Evolutionary conservation across 2,329 filamentous ascomycete genomes (phyloP), one percentile per base, ranked within the genome.

Genomic region (Aspergillus sp.): DNA sequence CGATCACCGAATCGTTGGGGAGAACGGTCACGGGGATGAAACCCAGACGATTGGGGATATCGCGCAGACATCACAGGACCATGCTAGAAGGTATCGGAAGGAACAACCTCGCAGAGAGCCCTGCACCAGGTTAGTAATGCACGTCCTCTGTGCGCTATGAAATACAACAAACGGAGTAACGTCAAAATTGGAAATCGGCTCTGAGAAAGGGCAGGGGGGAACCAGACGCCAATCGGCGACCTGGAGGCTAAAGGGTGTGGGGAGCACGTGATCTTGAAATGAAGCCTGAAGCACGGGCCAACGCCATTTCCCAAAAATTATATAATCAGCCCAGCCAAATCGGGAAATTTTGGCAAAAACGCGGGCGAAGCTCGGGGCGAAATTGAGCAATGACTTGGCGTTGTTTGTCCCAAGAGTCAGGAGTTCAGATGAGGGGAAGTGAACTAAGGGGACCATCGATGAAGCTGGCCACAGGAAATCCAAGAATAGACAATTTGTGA

Each of bases 1-100:
- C 89, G 83, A 70, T 93, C 89, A 62, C 81, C 81, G 66, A 91
- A 91, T 58, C 87, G 83, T 64, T 86, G 85, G 49, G 88, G 87
- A 24, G 88, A 91, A 64, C 89, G 83, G 68, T 91, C 88, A 68
- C 88, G 81, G 60, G 84, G 81, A 64, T 73, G 66, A 83, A 89
- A 70, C 85, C 82, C 62, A 85, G 88, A 74, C 81, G 84, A 70
- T 81, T 83, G 69, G 71, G 81, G 80, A 69, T 87, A 85, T 75
- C 87, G 87, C 68, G 85, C 82, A 64, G 83, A 81, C 70, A 80
- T 78, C 66, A 73, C 72, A 69, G 69, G 66, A 63, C 68, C 73
- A 75, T 75, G 69, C 73, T 75, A 71, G 59, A 56, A 52, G 56
- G 59, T 56, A 59, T 57, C 58, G 53, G 41, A 55, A 43, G 41